Conservation (phyloP, 805 yeast genomes). For the Zygosaccharomyces lentus region DNA sequence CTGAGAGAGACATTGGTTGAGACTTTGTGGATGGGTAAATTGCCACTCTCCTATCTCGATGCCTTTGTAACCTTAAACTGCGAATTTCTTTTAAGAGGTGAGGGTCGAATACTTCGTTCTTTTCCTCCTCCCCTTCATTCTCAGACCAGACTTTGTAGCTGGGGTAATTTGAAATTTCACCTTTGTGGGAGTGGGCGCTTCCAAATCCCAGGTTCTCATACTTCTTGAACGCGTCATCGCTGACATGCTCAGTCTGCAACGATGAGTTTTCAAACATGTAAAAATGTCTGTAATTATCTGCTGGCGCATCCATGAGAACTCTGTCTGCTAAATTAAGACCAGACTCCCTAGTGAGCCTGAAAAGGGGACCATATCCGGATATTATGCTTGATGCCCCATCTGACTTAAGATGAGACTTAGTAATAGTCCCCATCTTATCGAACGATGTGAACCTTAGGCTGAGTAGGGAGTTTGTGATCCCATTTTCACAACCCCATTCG, state of each 20-base stretch:
- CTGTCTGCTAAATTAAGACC: conserved; percentile 4
- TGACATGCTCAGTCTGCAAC: not conserved
- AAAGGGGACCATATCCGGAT: conserved; percentile 6
- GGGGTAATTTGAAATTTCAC: not conserved
- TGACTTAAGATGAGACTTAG: not conserved
- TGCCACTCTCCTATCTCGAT: not conserved
- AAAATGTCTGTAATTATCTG: conserved; percentile 3
- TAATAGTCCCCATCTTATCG: conserved; percentile 11
- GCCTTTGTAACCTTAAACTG: not conserved
- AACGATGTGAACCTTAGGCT: conserved; percentile 23
- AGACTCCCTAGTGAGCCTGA: not conserved
- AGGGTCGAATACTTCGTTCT: not conserved
- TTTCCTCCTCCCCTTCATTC: not conserved
- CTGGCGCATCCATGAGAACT: conserved; percentile 3
- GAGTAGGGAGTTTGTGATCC: conserved; percentile 3
- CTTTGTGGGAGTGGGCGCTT: conserved; percentile 1
- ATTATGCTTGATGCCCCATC: not conserved
- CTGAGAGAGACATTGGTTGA: not conserved
- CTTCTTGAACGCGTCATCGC: conserved; percentile 9
- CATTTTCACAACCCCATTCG: conserved; percentile 12
- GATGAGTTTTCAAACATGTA: conserved; percentile 1
- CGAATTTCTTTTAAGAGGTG: not conserved
- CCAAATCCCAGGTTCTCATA: conserved; percentile 13
- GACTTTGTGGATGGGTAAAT: not conserved
- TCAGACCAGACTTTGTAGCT: conserved; percentile 2